Percentiles rank a stretch among this genome's conserved stretches.
Evolutionary conservation across 345 rosid genomes (phyloP).

Genomic region (Pistacia vera): DNA sequence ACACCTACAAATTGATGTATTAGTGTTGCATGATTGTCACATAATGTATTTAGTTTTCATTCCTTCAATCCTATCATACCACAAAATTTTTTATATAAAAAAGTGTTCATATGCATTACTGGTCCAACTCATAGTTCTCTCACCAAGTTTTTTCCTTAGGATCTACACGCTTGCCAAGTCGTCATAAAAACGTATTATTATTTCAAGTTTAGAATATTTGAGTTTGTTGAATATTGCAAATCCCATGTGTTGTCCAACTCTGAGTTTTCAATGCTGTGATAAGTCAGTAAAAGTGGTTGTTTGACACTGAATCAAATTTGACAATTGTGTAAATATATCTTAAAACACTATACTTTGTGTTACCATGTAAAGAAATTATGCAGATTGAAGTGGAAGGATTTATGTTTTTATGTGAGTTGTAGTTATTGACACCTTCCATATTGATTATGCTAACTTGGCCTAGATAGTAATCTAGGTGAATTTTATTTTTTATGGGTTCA

Average conservation of each 20-base stretch:
- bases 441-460: background rate
- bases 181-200: too few species aligned
- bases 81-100: too few species aligned
- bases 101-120: too few species aligned
- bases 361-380: constrained; percentile 1
- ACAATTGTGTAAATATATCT: background rate
- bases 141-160: background rate
- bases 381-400: background rate
- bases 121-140: background rate
- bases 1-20: too few species aligned
- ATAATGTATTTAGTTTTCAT: too few species aligned
- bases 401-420: too few species aligned
- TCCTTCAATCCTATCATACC: too few species aligned
- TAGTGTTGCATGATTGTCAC: too few species aligned
- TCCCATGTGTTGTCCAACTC: too few species aligned
- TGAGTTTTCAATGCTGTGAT: too few species aligned
- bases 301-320: background rate
- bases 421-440: too few species aligned
- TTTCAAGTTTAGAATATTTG: too few species aligned
- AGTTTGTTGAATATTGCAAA: constrained; percentile 2
- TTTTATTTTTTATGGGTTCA: constrained; percentile 2
- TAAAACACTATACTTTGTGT: background rate
- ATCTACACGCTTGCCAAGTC: constrained; percentile 8
- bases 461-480: background rate
- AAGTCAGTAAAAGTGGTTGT: background rate